Conservation (phyloP, 148 eudicot genomes). For the Silene uniflora region DNA sequence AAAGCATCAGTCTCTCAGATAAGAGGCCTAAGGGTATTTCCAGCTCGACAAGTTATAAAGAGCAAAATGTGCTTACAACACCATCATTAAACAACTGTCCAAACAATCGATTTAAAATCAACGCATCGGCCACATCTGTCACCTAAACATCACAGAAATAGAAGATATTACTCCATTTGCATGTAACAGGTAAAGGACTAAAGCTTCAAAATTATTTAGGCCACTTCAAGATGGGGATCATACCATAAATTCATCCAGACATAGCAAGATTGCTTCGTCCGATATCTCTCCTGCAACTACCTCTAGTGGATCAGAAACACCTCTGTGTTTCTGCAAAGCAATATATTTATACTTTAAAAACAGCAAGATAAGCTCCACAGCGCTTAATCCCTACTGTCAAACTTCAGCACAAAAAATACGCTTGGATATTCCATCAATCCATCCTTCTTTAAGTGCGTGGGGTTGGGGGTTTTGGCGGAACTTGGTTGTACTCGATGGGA, state of each 20-base stretch:
- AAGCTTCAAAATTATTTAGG: neutral
- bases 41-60: neutral
- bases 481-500: too few relatives aligned
- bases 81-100: conserved; percentile 73
- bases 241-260: conserved; percentile 72
- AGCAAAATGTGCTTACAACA: conserved; percentile 41
- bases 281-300: conserved; percentile 84
- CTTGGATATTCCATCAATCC: too few relatives aligned
- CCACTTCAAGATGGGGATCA: neutral
- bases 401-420: too few relatives aligned
- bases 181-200: neutral
- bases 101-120: conserved; percentile 81
- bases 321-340: conserved; percentile 66
- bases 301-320: conserved; percentile 86
- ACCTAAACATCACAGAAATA: conserved; percentile 37
- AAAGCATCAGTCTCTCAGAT: neutral
- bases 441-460: too few relatives aligned
- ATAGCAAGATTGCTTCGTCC: conserved; percentile 77
- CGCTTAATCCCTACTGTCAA: neutral
- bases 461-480: too few relatives aligned
- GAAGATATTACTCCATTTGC: neutral
- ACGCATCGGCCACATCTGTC: conserved; percentile 91
- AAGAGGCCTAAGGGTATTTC: neutral
- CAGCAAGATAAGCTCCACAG: neutral
- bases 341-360: neutral